Percentiles rank a stretch among this genome's conserved stretches.
These are phyloP conservation scores for Yarrowia sp. DNA, from an alignment of 805 yeast genomes.

Conservation along the genomic window DNA sequence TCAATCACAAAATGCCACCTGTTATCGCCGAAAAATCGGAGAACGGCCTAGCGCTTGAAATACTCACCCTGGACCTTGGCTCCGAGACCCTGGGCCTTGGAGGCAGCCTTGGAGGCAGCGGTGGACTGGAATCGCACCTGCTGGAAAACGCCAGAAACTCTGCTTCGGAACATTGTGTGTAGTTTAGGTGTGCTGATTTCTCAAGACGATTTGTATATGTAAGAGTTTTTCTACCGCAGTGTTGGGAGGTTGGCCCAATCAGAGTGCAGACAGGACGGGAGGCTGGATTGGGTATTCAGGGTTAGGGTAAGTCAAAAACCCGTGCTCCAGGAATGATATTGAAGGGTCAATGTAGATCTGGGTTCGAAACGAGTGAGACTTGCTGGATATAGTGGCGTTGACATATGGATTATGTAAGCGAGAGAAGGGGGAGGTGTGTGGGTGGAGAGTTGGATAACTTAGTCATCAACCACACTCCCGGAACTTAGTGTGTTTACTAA, in stretches of 20 bases:
- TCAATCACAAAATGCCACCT: neutral
- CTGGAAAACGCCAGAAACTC: slow-evolving; percentile 36
- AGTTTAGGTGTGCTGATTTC: slow-evolving; percentile 34
- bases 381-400: neutral
- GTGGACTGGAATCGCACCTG: slow-evolving; percentile 40
- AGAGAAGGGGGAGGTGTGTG: too few species aligned
- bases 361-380: slow-evolving; percentile 5
- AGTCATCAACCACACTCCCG: too few species aligned
- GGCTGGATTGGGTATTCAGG: slow-evolving; percentile 1
- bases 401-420: neutral
- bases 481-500: too few species aligned
- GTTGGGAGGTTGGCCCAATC: slow-evolving; percentile 38
- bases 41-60: neutral
- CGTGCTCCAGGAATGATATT: neutral
- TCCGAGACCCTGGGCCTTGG: slow-evolving; percentile 37
- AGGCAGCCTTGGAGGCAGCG: slow-evolving; percentile 39
- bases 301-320: slow-evolving; percentile 16
- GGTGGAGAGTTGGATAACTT: too few species aligned
- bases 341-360: neutral
- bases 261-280: slow-evolving; percentile 16
- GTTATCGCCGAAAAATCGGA: slow-evolving; percentile 26
- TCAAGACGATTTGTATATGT: slow-evolving; percentile 25
- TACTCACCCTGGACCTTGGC: slow-evolving; percentile 39
- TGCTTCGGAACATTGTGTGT: slow-evolving; percentile 39
- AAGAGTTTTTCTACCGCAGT: slow-evolving; percentile 34